phyloP scores from a whole-genome alignment of 2,329 filamentous ascomycete species.

The Colletotrichum gloeosporioides region DNA sequence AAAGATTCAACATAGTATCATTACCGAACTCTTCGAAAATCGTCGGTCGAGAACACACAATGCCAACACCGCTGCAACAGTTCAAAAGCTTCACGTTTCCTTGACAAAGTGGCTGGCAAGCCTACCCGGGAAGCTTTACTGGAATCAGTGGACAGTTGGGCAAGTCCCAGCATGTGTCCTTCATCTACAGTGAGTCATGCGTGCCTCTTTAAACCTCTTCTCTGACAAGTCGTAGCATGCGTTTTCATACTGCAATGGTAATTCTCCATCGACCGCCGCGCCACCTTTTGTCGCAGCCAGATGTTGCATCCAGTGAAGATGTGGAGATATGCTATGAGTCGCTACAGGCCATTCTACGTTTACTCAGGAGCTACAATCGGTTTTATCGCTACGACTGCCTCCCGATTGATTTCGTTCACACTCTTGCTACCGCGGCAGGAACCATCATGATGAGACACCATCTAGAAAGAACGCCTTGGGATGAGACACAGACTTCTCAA shows the following conservation, averaged over 20 bases:
- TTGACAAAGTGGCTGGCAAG: conserved; percentile 51
- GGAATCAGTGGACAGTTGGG: conserved; percentile 56
- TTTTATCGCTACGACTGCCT: conserved; percentile 38
- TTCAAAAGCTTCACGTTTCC: conserved; percentile 50
- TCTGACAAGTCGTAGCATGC: conserved; percentile 38
- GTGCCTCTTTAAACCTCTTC: conserved; percentile 36
- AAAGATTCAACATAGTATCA: conserved; percentile 55
- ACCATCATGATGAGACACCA: conserved; percentile 52
- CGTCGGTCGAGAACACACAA: conserved; percentile 44
- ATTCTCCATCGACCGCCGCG: conserved; percentile 55
- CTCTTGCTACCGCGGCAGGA: conserved; percentile 51
- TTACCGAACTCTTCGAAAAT: conserved; percentile 56
- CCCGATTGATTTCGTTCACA: conserved; percentile 51
- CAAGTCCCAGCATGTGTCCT: conserved; percentile 51
- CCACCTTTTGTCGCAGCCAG: conserved; percentile 44
- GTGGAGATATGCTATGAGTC: conserved; percentile 57
- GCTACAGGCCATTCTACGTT: conserved; percentile 46
- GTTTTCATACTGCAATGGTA: conserved; percentile 57
- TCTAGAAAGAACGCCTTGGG: conserved; percentile 43
- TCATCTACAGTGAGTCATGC: not conserved
- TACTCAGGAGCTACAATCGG: conserved; percentile 48
- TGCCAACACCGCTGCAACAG: conserved; percentile 44
- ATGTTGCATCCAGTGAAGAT: conserved; percentile 45
- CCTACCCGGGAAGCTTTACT: conserved; percentile 52
- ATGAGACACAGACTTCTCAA: conserved; percentile 50